These are phyloP conservation scores for Hygrophila difformis DNA, from an alignment of 257 asterid species.

Conservation along the genomic window DNA sequence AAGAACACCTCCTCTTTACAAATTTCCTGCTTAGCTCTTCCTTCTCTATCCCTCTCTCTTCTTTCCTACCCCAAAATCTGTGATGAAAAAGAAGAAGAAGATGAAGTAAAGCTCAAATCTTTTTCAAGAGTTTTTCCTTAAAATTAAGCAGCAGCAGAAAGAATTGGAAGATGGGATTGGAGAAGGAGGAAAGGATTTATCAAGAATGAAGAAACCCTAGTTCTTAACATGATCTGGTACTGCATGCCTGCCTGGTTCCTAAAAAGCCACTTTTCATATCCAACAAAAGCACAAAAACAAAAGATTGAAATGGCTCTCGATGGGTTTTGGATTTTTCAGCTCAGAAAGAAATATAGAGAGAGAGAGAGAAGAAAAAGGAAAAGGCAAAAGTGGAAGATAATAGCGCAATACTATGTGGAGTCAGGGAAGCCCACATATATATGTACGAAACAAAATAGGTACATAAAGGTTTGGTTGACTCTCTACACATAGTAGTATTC, in stretches of 20 bases:
- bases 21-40: constrained; percentile 29
- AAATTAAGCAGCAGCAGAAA: background rate
- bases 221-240: constrained; percentile 45
- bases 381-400: constrained; percentile 21
- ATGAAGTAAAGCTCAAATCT: constrained; percentile 5
- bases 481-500: background rate
- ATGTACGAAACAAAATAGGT: constrained; percentile 18
- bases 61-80: constrained; percentile 7
- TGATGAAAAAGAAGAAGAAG: no score
- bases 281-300: constrained; percentile 20
- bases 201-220: constrained; percentile 29
- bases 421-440: constrained; percentile 37
- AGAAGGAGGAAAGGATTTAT: no score
- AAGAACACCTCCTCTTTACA: constrained; percentile 7
- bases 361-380: constrained; percentile 10
- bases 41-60: constrained; percentile 40
- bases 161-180: background rate
- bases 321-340: background rate
- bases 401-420: constrained; percentile 34
- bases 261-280: constrained; percentile 26
- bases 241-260: constrained; percentile 52
- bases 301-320: constrained; percentile 1
- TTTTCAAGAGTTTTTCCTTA: constrained; percentile 8
- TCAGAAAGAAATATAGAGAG: background rate
- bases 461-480: constrained; percentile 34